Percentiles rank a stretch among this genome's conserved stretches.
phyloP scores from a whole-genome alignment of 2,329 filamentous ascomycete species.

The Pseudogymnoascus sp. region DNA sequence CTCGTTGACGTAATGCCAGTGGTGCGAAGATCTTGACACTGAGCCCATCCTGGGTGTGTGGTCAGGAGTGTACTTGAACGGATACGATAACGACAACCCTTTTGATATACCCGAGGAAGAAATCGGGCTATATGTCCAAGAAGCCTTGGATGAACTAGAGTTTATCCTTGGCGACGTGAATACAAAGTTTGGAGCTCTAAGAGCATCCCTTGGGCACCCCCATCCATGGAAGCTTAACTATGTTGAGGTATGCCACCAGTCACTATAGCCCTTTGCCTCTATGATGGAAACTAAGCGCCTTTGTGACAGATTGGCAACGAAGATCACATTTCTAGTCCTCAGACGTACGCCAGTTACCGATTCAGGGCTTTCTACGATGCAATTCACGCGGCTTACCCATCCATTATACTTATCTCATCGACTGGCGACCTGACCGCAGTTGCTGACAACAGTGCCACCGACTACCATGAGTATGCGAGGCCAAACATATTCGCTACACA shows the following conservation, averaged over 20 bases:
- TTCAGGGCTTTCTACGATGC: conserved; percentile 42
- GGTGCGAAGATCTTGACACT: conserved; percentile 41
- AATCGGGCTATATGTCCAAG: conserved; percentile 39
- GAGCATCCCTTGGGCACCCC: conserved; percentile 42
- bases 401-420: conserved; percentile 37
- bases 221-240: conserved; percentile 43
- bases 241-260: conserved; percentile 38
- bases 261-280: background rate
- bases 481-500: conserved; percentile 21
- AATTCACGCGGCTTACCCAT: conserved; percentile 31
- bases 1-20: conserved; percentile 21
- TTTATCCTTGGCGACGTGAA: conserved; percentile 40
- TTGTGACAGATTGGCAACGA: conserved; percentile 18
- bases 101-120: conserved; percentile 35
- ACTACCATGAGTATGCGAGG: conserved; percentile 23
- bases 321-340: conserved; percentile 37
- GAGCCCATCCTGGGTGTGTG: conserved; percentile 41
- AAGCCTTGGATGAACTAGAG: conserved; percentile 44
- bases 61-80: conserved; percentile 37
- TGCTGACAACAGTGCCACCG: conserved; percentile 11
- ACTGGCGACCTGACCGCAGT: conserved; percentile 18
- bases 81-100: conserved; percentile 6
- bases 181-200: conserved; percentile 39
- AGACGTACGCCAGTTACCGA: conserved; percentile 32
- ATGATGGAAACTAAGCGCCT: background rate